These are phyloP conservation scores for Lepidium didymum DNA, from an alignment of 345 rosid species.

Conservation along the genomic window DNA sequence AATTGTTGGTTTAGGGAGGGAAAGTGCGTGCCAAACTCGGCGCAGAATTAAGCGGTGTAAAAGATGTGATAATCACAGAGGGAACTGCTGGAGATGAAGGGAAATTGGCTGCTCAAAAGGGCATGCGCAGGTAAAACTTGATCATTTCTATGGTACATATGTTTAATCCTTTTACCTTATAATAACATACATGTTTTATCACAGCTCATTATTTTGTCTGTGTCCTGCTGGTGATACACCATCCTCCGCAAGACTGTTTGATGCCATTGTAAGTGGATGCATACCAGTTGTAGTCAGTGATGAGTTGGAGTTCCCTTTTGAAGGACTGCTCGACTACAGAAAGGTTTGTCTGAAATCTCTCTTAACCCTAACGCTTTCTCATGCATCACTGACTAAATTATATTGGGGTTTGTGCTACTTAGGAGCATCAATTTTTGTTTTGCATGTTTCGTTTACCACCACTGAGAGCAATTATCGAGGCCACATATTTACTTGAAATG, in stretches of 20 bases:
- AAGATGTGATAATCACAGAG: slow-evolving; percentile 60
- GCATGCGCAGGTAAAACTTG: slow-evolving; percentile 72
- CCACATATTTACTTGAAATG: too few species aligned
- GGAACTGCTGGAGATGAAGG: slow-evolving; percentile 89
- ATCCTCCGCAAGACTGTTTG: slow-evolving; percentile 91
- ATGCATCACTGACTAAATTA: background rate
- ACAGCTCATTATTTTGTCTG: slow-evolving; percentile 87
- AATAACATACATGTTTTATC: background rate
- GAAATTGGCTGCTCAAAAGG: slow-evolving; percentile 70
- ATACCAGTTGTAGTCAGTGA: slow-evolving; percentile 93
- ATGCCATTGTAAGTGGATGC: slow-evolving; percentile 96
- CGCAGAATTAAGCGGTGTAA: slow-evolving; percentile 52
- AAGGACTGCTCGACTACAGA: slow-evolving; percentile 81
- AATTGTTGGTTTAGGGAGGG: slow-evolving; percentile 58
- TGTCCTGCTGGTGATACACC: slow-evolving; percentile 99
- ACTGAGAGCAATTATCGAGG: too few species aligned
- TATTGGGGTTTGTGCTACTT: background rate
- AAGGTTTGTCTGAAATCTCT: slow-evolving; percentile 39
- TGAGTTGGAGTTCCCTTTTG: slow-evolving; percentile 92
- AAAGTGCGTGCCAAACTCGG: slow-evolving; percentile 83
- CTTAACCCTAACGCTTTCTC: too few species aligned
- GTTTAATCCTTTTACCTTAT: background rate
- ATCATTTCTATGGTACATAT: too few species aligned
- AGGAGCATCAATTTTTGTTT: background rate
- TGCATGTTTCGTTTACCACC: background rate